Evolutionary conservation across 768 basidiomycete species (phyloP).

Genomic region (Mycena galopus): DNA sequence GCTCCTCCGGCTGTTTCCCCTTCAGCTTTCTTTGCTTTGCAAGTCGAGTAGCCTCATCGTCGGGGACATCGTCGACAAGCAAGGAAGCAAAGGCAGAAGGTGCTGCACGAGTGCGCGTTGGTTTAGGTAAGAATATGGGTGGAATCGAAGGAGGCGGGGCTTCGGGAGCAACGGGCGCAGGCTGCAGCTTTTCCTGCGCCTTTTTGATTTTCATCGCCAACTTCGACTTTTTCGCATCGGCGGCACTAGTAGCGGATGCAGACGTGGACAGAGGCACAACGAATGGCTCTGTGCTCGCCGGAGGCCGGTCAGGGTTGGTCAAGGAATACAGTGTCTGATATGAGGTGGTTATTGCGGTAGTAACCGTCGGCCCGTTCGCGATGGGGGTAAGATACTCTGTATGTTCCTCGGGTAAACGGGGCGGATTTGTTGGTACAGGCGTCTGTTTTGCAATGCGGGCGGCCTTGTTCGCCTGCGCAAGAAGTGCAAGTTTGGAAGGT

Average conservation of each 20-base stretch:
- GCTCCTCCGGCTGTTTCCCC: slow-evolving; percentile 35
- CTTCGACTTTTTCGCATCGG: slow-evolving; percentile 71
- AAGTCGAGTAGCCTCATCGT: slow-evolving; percentile 26
- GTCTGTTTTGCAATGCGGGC: slow-evolving; percentile 59
- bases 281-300: slow-evolving; percentile 55
- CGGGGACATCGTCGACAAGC: slow-evolving; percentile 64
- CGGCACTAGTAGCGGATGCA: slow-evolving; percentile 34
- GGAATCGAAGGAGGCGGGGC: slow-evolving; percentile 57
- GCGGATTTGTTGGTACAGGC: slow-evolving; percentile 41
- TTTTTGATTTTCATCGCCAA: slow-evolving; percentile 81
- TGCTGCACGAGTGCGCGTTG: slow-evolving; percentile 73
- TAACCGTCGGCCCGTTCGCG: slow-evolving; percentile 86
- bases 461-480: slow-evolving; percentile 74
- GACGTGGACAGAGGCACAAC: slow-evolving; percentile 56
- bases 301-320: slow-evolving; percentile 61
- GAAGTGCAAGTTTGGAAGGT: slow-evolving; percentile 80
- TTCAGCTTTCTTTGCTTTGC: slow-evolving; percentile 16
- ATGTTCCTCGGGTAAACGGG: slow-evolving; percentile 57
- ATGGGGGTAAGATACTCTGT: slow-evolving; percentile 85
- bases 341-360: slow-evolving; percentile 86
- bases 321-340: slow-evolving; percentile 81
- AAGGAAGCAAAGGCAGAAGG: slow-evolving; percentile 85
- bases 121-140: slow-evolving; percentile 70
- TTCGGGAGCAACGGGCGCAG: slow-evolving; percentile 51
- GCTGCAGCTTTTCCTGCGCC: slow-evolving; percentile 59